Conservation (phyloP, 208 protist species). For the Novymonas esmeraldas region DNA sequence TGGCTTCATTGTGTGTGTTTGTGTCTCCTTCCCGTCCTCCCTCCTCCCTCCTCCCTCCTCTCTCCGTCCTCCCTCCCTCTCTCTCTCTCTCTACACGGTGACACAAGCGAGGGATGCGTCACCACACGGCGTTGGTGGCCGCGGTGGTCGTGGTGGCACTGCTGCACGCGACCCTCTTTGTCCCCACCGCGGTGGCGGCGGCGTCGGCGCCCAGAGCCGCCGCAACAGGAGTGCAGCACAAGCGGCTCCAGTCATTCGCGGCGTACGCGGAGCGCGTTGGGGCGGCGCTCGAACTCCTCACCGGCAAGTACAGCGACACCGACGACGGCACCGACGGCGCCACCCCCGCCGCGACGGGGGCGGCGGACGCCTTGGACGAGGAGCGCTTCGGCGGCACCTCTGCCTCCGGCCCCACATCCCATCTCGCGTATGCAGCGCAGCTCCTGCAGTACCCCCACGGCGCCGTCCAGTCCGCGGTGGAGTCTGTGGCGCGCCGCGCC, state of each 20-base stretch:
- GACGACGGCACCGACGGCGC: too few species aligned
- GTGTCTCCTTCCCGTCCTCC: neutral
- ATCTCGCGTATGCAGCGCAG: neutral
- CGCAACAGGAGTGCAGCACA: constrained; percentile 1
- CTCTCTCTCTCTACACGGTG: neutral
- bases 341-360: too few species aligned
- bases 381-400: neutral
- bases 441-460: constrained; percentile 14
- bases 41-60: neutral
- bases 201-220: neutral
- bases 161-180: neutral
- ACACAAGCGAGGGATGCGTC: too few species aligned
- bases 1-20: neutral
- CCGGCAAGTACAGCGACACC: neutral
- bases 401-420: neutral
- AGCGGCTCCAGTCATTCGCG: constrained; percentile 15
- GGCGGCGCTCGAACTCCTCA: constrained; percentile 19
- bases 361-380: neutral
- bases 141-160: neutral
- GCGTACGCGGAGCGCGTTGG: constrained; percentile 34
- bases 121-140: too few species aligned
- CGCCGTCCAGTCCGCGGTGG: neutral
- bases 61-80: neutral
- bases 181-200: neutral
- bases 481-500: constrained; percentile 2